Conservation (phyloP, 352 stramenopile genomes). For the Phytophthora citrophthora region DNA sequence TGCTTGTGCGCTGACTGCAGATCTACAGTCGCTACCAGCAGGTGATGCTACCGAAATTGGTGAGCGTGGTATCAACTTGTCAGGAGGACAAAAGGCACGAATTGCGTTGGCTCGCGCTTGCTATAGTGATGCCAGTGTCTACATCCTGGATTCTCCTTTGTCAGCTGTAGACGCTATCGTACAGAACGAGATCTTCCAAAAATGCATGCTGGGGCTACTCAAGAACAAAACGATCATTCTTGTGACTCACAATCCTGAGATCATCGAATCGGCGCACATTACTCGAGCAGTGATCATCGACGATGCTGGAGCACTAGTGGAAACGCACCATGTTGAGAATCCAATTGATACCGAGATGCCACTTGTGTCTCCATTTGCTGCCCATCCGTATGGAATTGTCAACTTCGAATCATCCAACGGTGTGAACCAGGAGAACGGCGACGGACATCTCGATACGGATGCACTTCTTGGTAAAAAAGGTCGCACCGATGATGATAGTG, state of each 20-base stretch:
- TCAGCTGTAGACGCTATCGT: constrained; percentile 63
- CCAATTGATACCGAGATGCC: constrained; percentile 13
- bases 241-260: constrained; percentile 62
- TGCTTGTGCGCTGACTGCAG: constrained; percentile 66
- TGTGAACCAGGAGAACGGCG: not conserved
- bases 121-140: constrained; percentile 59
- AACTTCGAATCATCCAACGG: constrained; percentile 4
- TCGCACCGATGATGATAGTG: constrained; percentile 6
- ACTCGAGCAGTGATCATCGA: constrained; percentile 38
- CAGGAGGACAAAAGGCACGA: constrained; percentile 65
- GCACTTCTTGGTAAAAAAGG: constrained; percentile 6
- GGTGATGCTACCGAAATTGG: constrained; percentile 80
- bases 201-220: constrained; percentile 63
- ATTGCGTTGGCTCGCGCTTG: constrained; percentile 67
- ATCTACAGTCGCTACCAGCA: constrained; percentile 69
- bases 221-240: constrained; percentile 63
- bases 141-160: constrained; percentile 53
- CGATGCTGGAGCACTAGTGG: constrained; percentile 17
- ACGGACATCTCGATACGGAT: constrained; percentile 17
- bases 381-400: constrained; percentile 10
- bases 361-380: constrained; percentile 25
- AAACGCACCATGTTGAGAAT: constrained; percentile 19
- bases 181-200: constrained; percentile 78
- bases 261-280: constrained; percentile 40
- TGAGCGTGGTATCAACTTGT: constrained; percentile 68